Evolutionary conservation across 2,329 filamentous ascomycete genomes (phyloP).

Genomic region (Arthrobotrys pseudoclavata): DNA sequence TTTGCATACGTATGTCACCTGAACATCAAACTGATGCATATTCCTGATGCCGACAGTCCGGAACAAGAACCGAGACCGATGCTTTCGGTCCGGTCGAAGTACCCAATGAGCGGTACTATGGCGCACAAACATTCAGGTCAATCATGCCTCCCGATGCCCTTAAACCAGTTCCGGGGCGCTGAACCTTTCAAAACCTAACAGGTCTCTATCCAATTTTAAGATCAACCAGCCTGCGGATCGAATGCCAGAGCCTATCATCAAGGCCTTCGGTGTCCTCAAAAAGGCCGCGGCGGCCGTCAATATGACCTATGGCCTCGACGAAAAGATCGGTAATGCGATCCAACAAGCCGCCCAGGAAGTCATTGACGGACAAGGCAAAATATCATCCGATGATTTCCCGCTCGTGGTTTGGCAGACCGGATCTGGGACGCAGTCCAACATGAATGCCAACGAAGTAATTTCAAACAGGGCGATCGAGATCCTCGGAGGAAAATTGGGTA

Average conservation of each 20-base stretch:
- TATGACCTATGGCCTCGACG: constrained; percentile 92
- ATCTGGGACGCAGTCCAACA: constrained; percentile 98
- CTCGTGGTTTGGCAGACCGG: constrained; percentile 99
- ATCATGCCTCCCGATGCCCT: neutral
- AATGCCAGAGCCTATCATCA: constrained; percentile 92
- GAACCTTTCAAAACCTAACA: constrained; percentile 60
- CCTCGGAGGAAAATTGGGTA: constrained; percentile 90
- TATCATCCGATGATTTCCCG: constrained; percentile 78
- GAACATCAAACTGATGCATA: neutral
- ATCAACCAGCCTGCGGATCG: constrained; percentile 99
- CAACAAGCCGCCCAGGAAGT: constrained; percentile 95
- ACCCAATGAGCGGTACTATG: constrained; percentile 94
- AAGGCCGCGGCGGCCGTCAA: constrained; percentile 96
- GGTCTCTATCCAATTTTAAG: constrained; percentile 94
- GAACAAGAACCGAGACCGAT: constrained; percentile 88
- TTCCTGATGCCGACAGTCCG: constrained; percentile 63
- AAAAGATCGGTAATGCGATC: constrained; percentile 90
- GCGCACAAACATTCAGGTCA: constrained; percentile 89
- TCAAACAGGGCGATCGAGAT: constrained; percentile 99
- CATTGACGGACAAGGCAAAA: constrained; percentile 78
- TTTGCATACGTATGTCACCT: neutral
- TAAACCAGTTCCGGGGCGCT: neutral
- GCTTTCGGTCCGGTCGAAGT: constrained; percentile 98
- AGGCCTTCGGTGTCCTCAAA: constrained; percentile 97
- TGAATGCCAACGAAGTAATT: constrained; percentile 99